phyloP scores from a whole-genome alignment of 2,329 filamentous ascomycete genomes.

The Exophiala sp. region DNA sequence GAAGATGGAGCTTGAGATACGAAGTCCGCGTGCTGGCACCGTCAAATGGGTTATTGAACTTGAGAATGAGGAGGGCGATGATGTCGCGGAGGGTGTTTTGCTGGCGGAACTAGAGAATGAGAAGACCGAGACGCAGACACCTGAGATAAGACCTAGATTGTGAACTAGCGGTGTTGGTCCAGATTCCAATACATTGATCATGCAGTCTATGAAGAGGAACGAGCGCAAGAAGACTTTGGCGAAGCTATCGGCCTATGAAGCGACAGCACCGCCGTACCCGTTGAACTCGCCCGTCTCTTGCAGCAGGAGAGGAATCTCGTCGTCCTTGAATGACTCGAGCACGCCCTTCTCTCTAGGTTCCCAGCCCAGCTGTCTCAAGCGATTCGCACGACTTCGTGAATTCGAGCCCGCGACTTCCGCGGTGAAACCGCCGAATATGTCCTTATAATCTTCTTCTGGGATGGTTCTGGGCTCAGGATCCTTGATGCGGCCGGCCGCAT shows the following conservation, averaged over 20 bases:
- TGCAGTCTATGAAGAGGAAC: no score
- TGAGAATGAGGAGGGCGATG: slow-evolving; percentile 38
- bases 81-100: slow-evolving; percentile 55
- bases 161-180: not conserved
- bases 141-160: not conserved
- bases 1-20: slow-evolving; percentile 67
- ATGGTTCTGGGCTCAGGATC: slow-evolving; percentile 38
- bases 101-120: slow-evolving; percentile 42
- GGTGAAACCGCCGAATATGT: slow-evolving; percentile 41
- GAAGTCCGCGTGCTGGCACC: slow-evolving; percentile 47
- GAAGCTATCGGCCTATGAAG: not conserved
- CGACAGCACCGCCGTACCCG: slow-evolving; percentile 3
- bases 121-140: not conserved
- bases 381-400: slow-evolving; percentile 43
- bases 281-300: slow-evolving; percentile 12
- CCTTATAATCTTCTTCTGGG: slow-evolving; percentile 37
- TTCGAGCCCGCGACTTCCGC: slow-evolving; percentile 42
- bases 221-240: no score
- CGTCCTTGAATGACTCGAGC: slow-evolving; percentile 38
- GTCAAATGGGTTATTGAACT: slow-evolving; percentile 46
- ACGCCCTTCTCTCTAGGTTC: slow-evolving; percentile 44
- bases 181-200: no score
- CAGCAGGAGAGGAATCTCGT: slow-evolving; percentile 35
- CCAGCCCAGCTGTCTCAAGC: slow-evolving; percentile 47
- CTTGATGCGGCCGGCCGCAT: slow-evolving; percentile 38